These are phyloP conservation scores for Fusarium falciforme DNA, from an alignment of 2,329 filamentous ascomycete species.

Conservation along the genomic window DNA sequence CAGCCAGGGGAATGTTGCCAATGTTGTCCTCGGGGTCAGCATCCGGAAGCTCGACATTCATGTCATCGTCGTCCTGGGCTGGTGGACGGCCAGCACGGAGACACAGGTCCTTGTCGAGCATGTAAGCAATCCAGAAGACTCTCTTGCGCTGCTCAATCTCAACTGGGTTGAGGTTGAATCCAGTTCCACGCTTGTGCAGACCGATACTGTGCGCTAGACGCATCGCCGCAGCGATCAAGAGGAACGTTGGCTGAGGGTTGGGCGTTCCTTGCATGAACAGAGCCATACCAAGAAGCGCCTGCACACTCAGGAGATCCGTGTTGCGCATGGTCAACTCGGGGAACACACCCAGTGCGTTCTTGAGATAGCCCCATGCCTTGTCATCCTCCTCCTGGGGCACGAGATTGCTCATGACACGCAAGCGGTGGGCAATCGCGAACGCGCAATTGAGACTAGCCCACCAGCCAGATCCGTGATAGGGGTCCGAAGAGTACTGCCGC, in stretches of 20 bases:
- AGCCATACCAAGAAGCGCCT: slow-evolving; percentile 92
- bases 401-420: slow-evolving; percentile 95
- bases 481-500: slow-evolving; percentile 90
- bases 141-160: slow-evolving; percentile 89
- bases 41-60: slow-evolving; percentile 96
- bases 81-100: slow-evolving; percentile 70
- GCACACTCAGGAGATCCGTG: slow-evolving; percentile 93
- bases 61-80: slow-evolving; percentile 74
- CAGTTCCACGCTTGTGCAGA: slow-evolving; percentile 90
- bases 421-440: slow-evolving; percentile 89
- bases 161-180: slow-evolving; percentile 91
- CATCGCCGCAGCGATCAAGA: slow-evolving; percentile 90
- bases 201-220: slow-evolving; percentile 93
- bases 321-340: slow-evolving; percentile 95
- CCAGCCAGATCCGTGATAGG: slow-evolving; percentile 96
- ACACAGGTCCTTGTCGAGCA: slow-evolving; percentile 73
- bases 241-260: slow-evolving; percentile 93
- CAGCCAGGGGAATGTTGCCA: slow-evolving; percentile 90
- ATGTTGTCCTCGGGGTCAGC: slow-evolving; percentile 92
- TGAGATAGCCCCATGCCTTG: slow-evolving; percentile 94
- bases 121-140: slow-evolving; percentile 75
- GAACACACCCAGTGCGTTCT: slow-evolving; percentile 95
- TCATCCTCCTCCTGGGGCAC: slow-evolving; percentile 92
- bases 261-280: slow-evolving; percentile 96
- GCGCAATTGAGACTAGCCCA: slow-evolving; percentile 97